Conservation (phyloP, 2,329 filamentous ascomycete genomes). For the Zalaria sp. region DNA sequence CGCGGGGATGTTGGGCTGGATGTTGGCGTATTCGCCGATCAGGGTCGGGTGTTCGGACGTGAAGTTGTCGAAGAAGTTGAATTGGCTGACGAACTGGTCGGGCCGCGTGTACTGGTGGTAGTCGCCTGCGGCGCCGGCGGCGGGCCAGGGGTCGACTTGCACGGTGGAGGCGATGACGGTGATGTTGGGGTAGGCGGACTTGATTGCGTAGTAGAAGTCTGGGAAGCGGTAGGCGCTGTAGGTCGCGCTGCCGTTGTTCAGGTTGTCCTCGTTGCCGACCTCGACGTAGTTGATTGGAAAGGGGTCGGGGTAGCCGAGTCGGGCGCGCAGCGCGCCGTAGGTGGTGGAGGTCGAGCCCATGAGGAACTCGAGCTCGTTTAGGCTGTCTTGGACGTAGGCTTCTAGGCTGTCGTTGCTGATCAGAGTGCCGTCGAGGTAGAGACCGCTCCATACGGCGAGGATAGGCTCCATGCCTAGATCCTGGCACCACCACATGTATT, state of each 20-base stretch:
- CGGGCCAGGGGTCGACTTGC: slow-evolving; percentile 11
- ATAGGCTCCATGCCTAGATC: slow-evolving; percentile 45
- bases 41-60: slow-evolving; percentile 19
- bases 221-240: slow-evolving; percentile 39
- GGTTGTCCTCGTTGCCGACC: slow-evolving; percentile 55
- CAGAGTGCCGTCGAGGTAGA: slow-evolving; percentile 38
- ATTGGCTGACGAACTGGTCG: slow-evolving; percentile 11
- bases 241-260: slow-evolving; percentile 27
- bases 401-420: slow-evolving; percentile 35
- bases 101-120: slow-evolving; percentile 20
- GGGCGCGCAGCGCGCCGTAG: slow-evolving; percentile 44
- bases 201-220: slow-evolving; percentile 46
- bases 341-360: slow-evolving; percentile 37
- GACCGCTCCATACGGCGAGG: slow-evolving; percentile 44
- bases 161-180: slow-evolving; percentile 38
- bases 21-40: slow-evolving; percentile 36
- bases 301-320: slow-evolving; percentile 46
- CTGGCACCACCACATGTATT: slow-evolving; percentile 46
- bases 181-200: slow-evolving; percentile 41
- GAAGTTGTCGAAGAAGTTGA: slow-evolving; percentile 33
- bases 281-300: slow-evolving; percentile 49
- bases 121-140: slow-evolving; percentile 11
- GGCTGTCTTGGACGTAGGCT: slow-evolving; percentile 43
- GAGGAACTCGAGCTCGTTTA: slow-evolving; percentile 51
- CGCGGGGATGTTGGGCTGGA: slow-evolving; percentile 32